phyloP scores from a whole-genome alignment of 1,284 basidiomycete species.

The Rhodotorula sp. region DNA sequence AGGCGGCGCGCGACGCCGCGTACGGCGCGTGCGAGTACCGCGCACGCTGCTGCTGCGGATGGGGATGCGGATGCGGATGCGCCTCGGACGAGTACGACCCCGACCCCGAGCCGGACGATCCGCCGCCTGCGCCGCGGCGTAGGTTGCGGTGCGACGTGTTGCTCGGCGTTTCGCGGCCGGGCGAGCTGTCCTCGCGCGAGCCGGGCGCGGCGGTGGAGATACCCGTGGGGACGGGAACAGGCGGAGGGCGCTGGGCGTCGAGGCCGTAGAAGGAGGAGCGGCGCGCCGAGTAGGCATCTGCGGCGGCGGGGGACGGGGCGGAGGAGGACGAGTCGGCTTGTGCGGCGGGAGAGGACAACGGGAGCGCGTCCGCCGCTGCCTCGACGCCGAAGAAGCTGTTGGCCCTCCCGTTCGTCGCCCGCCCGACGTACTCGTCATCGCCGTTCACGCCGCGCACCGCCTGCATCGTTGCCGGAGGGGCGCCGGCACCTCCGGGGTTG shows the following conservation, averaged over 20 bases:
- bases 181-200: conserved; percentile 5
- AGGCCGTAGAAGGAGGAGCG: conserved; percentile 36
- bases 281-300: background rate
- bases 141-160: conserved; percentile 7
- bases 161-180: background rate
- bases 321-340: background rate
- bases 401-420: background rate
- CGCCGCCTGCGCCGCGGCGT: background rate
- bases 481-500: background rate
- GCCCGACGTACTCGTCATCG: background rate
- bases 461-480: background rate
- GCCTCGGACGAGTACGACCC: conserved; percentile 34
- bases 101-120: conserved; percentile 33
- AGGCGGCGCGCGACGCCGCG: conserved; percentile 26
- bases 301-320: background rate
- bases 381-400: conserved; percentile 25
- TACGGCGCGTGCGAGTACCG: conserved; percentile 34
- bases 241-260: conserved; percentile 10
- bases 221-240: background rate
- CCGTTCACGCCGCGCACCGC: background rate
- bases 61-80: background rate
- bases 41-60: conserved; percentile 11
- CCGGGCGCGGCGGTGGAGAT: too few species aligned
- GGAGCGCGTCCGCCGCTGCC: background rate
- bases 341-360: background rate